A percentile compares a stretch with the other conserved stretches of the same genome.
Evolutionary conservation across 805 yeast genomes (phyloP).

Genomic region (Ogataea haglerorum): DNA sequence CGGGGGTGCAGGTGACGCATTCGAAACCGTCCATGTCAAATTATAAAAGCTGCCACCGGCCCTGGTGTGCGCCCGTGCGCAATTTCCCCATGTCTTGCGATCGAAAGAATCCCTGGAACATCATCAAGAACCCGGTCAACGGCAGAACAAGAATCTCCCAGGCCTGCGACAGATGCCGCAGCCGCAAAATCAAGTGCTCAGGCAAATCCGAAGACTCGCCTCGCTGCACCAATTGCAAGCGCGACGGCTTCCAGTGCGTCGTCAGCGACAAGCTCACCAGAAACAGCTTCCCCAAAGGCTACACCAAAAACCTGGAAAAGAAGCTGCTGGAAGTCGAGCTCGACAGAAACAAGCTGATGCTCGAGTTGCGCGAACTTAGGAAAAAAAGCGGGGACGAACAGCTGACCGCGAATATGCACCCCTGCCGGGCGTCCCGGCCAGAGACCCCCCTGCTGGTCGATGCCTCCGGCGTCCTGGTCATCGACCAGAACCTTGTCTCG

Average conservation of each 20-base stretch:
- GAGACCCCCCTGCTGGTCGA: slow-evolving; percentile 11
- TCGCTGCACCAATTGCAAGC: slow-evolving; percentile 60
- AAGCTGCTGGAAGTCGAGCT: slow-evolving; percentile 59
- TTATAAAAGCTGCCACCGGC: slow-evolving; percentile 7
- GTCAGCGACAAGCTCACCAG: slow-evolving; percentile 72
- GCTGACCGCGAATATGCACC: neutral
- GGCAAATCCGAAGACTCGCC: slow-evolving; percentile 53
- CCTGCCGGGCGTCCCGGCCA: neutral
- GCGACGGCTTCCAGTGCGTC: slow-evolving; percentile 63
- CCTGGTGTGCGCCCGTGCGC: neutral
- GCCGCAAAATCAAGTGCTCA: slow-evolving; percentile 73
- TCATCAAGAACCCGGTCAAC: slow-evolving; percentile 34
- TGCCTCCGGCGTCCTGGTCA: slow-evolving; percentile 20
- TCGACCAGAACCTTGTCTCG: slow-evolving; percentile 30
- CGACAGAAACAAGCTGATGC: slow-evolving; percentile 41
- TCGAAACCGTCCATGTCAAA: slow-evolving; percentile 4
- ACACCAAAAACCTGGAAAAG: slow-evolving; percentile 69
- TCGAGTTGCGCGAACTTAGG: slow-evolving; percentile 32
- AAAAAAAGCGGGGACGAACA: slow-evolving; percentile 1
- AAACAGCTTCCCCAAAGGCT: slow-evolving; percentile 77
- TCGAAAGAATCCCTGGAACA: slow-evolving; percentile 26
- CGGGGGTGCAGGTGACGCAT: slow-evolving; percentile 9
- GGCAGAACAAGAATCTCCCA: slow-evolving; percentile 57
- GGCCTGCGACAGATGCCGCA: slow-evolving; percentile 79
- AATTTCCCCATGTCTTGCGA: slow-evolving; percentile 6